Base-by-base conservation (phyloP, 2,329 filamentous ascomycete species). In the Xylariomycetidae sp. region DNA sequence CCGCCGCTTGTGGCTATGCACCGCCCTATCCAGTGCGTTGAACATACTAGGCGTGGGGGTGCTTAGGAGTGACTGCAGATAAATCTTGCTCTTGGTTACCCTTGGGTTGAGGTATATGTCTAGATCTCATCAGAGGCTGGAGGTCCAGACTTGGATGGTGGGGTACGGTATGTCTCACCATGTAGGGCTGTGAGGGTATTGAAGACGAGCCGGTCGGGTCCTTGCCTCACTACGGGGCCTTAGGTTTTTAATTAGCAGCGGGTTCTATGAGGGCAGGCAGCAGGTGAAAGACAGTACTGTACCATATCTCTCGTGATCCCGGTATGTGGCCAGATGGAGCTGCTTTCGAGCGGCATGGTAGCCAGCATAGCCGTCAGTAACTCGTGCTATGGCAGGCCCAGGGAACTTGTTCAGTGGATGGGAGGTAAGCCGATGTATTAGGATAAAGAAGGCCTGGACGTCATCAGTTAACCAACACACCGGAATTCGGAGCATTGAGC, bases 21-120 rank as follows among this genome's bases (percentile, higher is more conserved):
- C 34, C 17, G 16, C 28, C 28, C 19, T 39, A 16, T 44, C 43
- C 19, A 40, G 16, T 3, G 40, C 37, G 8, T 33, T 34, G 14
- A 37, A 41, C 28, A 44, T 34, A 29, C 32, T 38, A 6, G 36
- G 31, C n/a, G n/a, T n/a, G n/a, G n/a, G n/a, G n/a, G n/a, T n/a
- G n/a, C n/a, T n/a, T n/a, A n/a, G n/a, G 14, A 33, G 31, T 9
- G 32, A 29, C 15, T 30, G 16, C 19, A 37, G 23, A 16, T 37
- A 42, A 10, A 30, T 22, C 18, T 30, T 23, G 6, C 30, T 32
- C 16, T 38, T 36, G 16, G 30, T 33, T 5, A 38, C 36, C 8
- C 33, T 28, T 19, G 20, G 22, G 26, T 29, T 36, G 16, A 27
- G n/a, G n/a, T 42, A 42, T 14, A 42, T 42, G n/a, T 39, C 38